Evolutionary conservation across 2,329 filamentous ascomycete species (phyloP).

Genomic region (Cladophialophora psammophila): DNA sequence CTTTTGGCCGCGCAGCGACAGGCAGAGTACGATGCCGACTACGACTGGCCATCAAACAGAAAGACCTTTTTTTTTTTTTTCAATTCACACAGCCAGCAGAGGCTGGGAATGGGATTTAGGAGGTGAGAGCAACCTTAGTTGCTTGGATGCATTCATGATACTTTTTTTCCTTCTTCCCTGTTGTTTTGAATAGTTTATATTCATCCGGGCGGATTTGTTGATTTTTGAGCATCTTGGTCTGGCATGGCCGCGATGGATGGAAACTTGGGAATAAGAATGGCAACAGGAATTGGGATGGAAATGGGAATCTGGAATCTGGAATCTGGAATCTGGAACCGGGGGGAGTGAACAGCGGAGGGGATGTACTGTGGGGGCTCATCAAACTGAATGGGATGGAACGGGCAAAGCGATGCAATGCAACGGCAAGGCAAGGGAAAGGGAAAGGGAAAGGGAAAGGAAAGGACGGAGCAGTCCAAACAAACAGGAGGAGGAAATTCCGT

Average conservation of each 20-base stretch:
- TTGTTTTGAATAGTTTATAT: neutral
- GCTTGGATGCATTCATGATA: neutral
- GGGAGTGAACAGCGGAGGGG: neutral
- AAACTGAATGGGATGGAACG: neutral
- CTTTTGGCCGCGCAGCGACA: neutral
- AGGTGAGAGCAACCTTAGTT: neutral
- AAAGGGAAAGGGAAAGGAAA: neutral
- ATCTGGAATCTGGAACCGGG: neutral
- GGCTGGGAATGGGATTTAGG: neutral
- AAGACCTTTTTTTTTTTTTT: neutral
- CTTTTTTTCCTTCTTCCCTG: neutral
- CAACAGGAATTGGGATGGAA: neutral
- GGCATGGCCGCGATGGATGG: neutral
- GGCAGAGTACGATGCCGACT: neutral
- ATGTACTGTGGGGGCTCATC: neutral
- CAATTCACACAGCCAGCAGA: neutral
- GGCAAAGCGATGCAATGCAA: neutral
- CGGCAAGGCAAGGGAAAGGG: neutral
- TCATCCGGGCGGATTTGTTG: neutral
- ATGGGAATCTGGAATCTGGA: neutral
- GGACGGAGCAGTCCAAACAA: neutral
- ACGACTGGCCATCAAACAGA: neutral
- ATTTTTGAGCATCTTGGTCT: constrained; percentile 3
- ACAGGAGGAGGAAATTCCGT: constrained; percentile 4
- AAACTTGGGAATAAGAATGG: neutral